Evolutionary conservation across 2,329 filamentous ascomycete genomes (phyloP), one percentile per base, ranked within the genome.

Genomic region (Orbilia javanica): DNA sequence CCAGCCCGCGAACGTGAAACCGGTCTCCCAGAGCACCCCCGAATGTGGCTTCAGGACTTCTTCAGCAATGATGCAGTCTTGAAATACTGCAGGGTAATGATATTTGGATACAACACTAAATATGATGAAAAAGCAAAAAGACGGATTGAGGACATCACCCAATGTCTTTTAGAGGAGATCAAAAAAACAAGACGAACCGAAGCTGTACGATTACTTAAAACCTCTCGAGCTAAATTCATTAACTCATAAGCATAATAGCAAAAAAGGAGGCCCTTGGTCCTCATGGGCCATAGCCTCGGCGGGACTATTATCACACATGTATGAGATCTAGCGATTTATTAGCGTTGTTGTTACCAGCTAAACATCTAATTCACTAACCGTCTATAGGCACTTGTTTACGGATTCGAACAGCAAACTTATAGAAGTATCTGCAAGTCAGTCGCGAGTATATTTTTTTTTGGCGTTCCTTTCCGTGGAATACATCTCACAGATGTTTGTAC

Each of bases 31-130:
- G n/a, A n/a, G n/a, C n/a, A n/a, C n/a, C n/a, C n/a, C n/a, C n/a
- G n/a, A 27, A 80, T 80, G 79, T 81, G 79, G 80, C 79, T 80
- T n/a, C 74, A 69, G 11, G 64, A 81, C 42, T 81, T 80, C 42
- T 65, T 80, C 2, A 1, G n/a, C 4, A 6, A 60, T 0, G 78
- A 81, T 50, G n/a, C 42, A 0, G 22, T 64, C 5, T n/a, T 75
- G n/a, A 75, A 68, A 4, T 13, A 71, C 13, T 81, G 79, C 27
- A 55, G 79, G 22, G 70, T 57, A 7, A 78, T 80, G 78, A 79
- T 67, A 34, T 80, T 73, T 44, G 79, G 76, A 10, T 80, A 81
- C 25, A 79, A 80, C 46, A 63, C 78, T 3, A 80, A 79, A 15
- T 65, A 79, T 1, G n/a, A n/a, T n/a, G n/a, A n/a, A n/a, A n/a